These are phyloP conservation scores for Linnemannia elongata DNA, from an alignment of 192 early-diverging fungal genomes.

Conservation along the genomic window DNA sequence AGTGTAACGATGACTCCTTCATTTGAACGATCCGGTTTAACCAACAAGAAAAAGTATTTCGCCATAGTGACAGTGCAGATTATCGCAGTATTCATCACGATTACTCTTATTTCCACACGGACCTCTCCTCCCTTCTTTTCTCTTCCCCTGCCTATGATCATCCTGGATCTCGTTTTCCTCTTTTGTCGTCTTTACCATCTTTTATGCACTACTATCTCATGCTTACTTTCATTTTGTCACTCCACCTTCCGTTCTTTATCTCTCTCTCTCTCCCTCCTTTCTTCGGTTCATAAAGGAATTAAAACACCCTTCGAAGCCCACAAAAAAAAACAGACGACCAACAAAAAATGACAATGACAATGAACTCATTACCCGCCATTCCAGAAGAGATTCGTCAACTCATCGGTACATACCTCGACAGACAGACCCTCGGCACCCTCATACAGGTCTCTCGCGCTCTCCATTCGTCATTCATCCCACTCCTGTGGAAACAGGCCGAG, in stretches of 20 bases:
- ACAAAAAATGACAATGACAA: neutral
- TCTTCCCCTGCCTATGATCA: neutral
- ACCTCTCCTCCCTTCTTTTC: neutral
- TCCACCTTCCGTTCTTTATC: neutral
- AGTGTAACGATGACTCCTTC: neutral
- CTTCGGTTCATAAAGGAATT: neutral
- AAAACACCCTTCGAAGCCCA: neutral
- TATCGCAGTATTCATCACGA: neutral
- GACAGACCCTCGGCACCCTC: neutral
- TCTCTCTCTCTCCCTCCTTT: neutral
- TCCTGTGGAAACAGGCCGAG: neutral
- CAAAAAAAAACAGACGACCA: neutral
- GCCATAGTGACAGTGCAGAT: neutral
- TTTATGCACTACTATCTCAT: neutral
- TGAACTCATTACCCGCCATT: constrained; percentile 1
- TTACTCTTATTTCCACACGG: neutral
- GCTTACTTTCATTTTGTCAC: neutral
- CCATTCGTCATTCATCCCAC: neutral
- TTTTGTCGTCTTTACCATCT: neutral
- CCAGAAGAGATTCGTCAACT: constrained; percentile 6
- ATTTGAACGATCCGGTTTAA: too few species aligned
- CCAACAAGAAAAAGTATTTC: neutral
- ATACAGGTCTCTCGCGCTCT: neutral
- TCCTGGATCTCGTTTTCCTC: neutral
- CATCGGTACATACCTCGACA: constrained; percentile 1